Percentiles rank a stretch among this genome's conserved stretches.
These are phyloP conservation scores for Xylaria palmicola DNA, from an alignment of 495 filamentous ascomycete genomes.

Conservation along the genomic window DNA sequence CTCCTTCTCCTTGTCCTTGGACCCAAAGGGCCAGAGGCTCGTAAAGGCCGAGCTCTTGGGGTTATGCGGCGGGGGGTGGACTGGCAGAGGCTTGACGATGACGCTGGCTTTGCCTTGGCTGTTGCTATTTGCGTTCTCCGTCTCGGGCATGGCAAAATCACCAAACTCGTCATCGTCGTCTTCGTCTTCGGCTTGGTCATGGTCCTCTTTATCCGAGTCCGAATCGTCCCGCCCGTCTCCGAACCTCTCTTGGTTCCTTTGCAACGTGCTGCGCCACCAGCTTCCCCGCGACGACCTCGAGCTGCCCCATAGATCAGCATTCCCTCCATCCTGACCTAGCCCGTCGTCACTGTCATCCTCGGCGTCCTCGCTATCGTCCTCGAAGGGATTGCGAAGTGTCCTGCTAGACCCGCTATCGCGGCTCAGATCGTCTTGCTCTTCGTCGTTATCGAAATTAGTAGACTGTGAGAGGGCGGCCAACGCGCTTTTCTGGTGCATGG, in stretches of 20 bases:
- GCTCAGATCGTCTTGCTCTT: constrained; percentile 28
- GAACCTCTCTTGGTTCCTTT: constrained; percentile 38
- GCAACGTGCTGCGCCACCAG: constrained; percentile 48
- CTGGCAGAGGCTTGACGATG: constrained; percentile 47
- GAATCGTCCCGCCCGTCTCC: constrained; percentile 48
- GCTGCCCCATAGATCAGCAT: constrained; percentile 29
- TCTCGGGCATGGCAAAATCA: constrained; percentile 54
- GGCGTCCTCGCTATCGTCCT: constrained; percentile 45
- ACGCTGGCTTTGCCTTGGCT: constrained; percentile 29
- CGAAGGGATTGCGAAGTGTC: constrained; percentile 46
- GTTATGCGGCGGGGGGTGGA: constrained; percentile 42
- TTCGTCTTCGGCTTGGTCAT: constrained; percentile 35
- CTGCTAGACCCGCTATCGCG: constrained; percentile 19
- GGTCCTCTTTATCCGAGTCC: constrained; percentile 39
- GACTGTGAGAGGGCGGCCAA: constrained; percentile 36
- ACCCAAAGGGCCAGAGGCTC: constrained; percentile 50
- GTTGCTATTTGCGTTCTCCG: constrained; percentile 28
- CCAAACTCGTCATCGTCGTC: constrained; percentile 53
- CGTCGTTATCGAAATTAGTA: constrained; percentile 25
- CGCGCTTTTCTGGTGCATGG: constrained; percentile 70
- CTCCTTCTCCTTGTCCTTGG: constrained; percentile 27
- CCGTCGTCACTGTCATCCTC: constrained; percentile 48
- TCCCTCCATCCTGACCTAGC: constrained; percentile 35
- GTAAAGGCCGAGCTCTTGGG: constrained; percentile 39
- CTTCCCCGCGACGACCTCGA: constrained; percentile 35